Evolutionary conservation across 2,329 filamentous ascomycete genomes (phyloP).

Genomic region (Hypoxylon sp.): DNA sequence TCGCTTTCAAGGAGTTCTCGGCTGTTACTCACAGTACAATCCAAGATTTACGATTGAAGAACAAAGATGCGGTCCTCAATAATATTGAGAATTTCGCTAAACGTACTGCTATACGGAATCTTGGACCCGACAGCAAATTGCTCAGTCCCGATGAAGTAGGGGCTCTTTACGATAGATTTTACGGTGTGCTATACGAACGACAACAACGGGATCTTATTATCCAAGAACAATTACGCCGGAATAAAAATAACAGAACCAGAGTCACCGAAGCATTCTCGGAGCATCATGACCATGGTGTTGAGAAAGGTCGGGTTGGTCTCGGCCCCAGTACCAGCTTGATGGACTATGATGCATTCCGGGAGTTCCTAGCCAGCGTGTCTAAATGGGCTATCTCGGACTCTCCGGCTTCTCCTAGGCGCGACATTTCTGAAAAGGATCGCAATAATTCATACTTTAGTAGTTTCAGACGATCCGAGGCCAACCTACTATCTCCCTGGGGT

Average conservation of each 20-base stretch:
- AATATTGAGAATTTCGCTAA: constrained; percentile 99
- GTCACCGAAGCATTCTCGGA: constrained; percentile 58
- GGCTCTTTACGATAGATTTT: constrained; percentile 94
- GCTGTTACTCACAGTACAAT: constrained; percentile 95
- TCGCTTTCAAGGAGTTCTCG: constrained; percentile 98
- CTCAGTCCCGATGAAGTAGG: constrained; percentile 88
- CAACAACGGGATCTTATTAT: constrained; percentile 85
- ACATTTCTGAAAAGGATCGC: constrained; percentile 66
- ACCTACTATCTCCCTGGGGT: constrained; percentile 67
- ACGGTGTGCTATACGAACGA: constrained; percentile 89
- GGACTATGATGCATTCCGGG: constrained; percentile 97
- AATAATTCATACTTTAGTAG: constrained; percentile 73
- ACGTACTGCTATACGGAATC: constrained; percentile 93
- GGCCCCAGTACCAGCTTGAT: constrained; percentile 92
- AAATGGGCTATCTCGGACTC: constrained; percentile 95
- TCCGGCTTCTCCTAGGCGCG: constrained; percentile 70
- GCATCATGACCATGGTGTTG: constrained; percentile 69
- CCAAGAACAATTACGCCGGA: constrained; percentile 77
- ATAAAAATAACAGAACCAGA: constrained; percentile 73
- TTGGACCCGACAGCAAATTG: constrained; percentile 95
- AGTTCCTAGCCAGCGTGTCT: constrained; percentile 90
- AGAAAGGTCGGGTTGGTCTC: constrained; percentile 88
- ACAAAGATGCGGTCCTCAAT: constrained; percentile 93
- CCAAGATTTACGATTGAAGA: constrained; percentile 87
- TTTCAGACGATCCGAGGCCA: constrained; percentile 62